phyloP scores from a whole-genome alignment of 768 basidiomycete species.

The Mycena chlorophos region DNA sequence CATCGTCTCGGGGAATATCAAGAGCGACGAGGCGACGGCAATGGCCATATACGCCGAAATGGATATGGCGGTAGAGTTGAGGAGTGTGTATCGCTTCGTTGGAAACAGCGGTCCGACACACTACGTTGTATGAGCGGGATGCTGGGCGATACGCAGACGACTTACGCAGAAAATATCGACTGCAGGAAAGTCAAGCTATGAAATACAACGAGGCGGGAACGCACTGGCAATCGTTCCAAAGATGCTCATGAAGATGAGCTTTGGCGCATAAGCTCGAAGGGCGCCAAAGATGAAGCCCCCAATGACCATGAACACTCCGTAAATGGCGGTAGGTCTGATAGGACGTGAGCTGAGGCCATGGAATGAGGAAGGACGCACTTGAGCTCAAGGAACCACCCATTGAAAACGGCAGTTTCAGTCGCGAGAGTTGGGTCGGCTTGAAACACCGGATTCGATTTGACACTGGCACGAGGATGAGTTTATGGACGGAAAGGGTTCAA shows the following conservation, averaged over 20 bases:
- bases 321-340: constrained; percentile 42
- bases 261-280: constrained; percentile 47
- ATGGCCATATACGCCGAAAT: constrained; percentile 50
- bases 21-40: constrained; percentile 41
- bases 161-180: constrained; percentile 43
- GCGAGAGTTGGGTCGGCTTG: constrained; percentile 40
- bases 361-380: constrained; percentile 21
- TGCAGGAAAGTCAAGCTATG: not conserved
- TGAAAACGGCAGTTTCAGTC: constrained; percentile 43
- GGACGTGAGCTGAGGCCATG: not conserved
- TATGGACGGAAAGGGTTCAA: not conserved
- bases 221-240: constrained; percentile 46
- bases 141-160: not conserved
- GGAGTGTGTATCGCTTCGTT: constrained; percentile 42
- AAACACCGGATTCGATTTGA: constrained; percentile 26
- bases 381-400: constrained; percentile 51
- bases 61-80: constrained; percentile 44
- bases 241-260: constrained; percentile 44
- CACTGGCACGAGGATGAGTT: constrained; percentile 1
- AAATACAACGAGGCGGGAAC: not conserved
- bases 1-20: constrained; percentile 56
- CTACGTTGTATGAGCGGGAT: constrained; percentile 22
- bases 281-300: constrained; percentile 46
- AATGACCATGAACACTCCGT: constrained; percentile 50
- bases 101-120: constrained; percentile 53